phyloP scores from a whole-genome alignment of 2,329 filamentous ascomycete species.

The Penicillium sp. region DNA sequence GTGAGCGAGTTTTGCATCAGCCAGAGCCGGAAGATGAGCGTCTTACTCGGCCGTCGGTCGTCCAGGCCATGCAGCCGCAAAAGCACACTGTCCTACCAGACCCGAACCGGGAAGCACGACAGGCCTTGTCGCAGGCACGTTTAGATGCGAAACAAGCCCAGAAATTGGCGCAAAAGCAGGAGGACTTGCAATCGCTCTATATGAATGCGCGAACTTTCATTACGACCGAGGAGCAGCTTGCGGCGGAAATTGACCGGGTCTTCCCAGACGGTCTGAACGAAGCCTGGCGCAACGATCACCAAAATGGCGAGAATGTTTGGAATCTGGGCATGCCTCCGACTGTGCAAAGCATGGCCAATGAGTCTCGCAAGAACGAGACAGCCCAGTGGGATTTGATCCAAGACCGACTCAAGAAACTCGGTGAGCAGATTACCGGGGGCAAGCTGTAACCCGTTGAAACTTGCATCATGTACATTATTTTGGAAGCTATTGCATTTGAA shows the following conservation, averaged over 20 bases:
- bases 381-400: conserved; percentile 44
- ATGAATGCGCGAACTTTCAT: conserved; percentile 85
- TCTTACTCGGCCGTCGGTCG: conserved; percentile 64
- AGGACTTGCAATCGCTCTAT: conserved; percentile 80
- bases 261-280: conserved; percentile 59
- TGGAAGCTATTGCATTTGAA: conserved; percentile 16
- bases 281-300: conserved; percentile 40
- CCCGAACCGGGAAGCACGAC: conserved; percentile 53
- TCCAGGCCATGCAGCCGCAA: conserved; percentile 46
- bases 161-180: conserved; percentile 57
- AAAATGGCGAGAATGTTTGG: conserved; percentile 48
- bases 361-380: conserved; percentile 29
- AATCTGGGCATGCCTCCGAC: conserved; percentile 44
- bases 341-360: conserved; percentile 29
- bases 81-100: conserved; percentile 54
- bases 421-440: conserved; percentile 62
- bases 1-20: conserved; percentile 51
- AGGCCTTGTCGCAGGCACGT: conserved; percentile 41
- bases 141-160: conserved; percentile 43
- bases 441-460: conserved; percentile 46
- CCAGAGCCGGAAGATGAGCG: conserved; percentile 70
- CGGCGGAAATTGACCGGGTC: conserved; percentile 64
- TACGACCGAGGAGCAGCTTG: conserved; percentile 69
- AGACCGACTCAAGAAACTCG: conserved; percentile 58
- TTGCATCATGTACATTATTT: conserved; percentile 23